Base-by-base conservation (phyloP, 768 basidiomycete genomes). In the Leucogyrophana mollusca region DNA sequence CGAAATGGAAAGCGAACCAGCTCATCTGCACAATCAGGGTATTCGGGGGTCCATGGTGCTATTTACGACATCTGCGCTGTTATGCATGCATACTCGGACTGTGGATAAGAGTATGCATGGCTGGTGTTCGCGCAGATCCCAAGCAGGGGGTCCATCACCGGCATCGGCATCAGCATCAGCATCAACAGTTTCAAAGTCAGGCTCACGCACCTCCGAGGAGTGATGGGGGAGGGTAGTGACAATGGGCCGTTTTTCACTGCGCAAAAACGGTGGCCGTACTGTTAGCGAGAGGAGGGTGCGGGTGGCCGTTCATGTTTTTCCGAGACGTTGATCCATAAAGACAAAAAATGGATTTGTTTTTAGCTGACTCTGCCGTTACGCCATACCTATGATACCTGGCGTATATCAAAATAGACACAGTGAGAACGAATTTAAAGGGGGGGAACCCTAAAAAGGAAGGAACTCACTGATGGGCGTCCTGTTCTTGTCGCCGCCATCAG, bases 351-450 rank as follows among this genome's bases (percentile, higher is more conserved):
- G 4, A 18, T 16, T 25, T 10, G 13, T 10, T 6, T 23, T 45
- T 43, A 32, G 41, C 38, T 34, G 13, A 27, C 36, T 37, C 37
- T 38, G 40, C 20, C 27, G 21, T 49, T 30, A 41, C 40, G 24
- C 34, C 7, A 7, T 30, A 30, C 27, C 27, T 30, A 30, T 30
- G 27, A 49, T 34, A n/a, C 17, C 9, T 33, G 45, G 43, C 18
- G 21, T 10, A 37, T 40, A 30, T 40, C 39, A 59, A 61, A 57
- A 55, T 60, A 53, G 50, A 5, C 16, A 40, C 49, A 48, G 51
- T 65, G 64, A 46, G 64, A 66, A 59, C 9, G 23, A 21, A 9
- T 24, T n/a, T 46, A n/a, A n/a, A 50, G 45, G 53, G 35, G 42
- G 56, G 37, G 34, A 48, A 45, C 37, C 24, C 35, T 49, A 34